phyloP scores from a whole-genome alignment of 75 land plant genomes.

The Pinus tabuliformis region DNA sequence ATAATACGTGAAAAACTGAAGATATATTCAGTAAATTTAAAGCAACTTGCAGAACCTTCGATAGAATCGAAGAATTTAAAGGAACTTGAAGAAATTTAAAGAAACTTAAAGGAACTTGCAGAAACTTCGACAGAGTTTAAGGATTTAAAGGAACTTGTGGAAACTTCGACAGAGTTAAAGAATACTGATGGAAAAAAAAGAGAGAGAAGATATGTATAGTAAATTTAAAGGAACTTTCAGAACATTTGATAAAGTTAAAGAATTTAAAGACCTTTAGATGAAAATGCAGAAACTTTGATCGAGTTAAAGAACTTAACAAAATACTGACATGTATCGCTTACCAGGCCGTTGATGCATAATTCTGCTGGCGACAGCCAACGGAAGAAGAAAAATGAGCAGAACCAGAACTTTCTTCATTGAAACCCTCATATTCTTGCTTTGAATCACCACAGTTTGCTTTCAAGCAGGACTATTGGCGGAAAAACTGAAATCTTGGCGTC shows the following conservation, averaged over 20 bases:
- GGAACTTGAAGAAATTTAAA: no score
- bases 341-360: not conserved
- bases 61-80: not conserved
- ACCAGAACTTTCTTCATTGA: not conserved
- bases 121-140: not conserved
- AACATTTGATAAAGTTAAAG: not conserved
- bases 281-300: not conserved
- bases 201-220: no score
- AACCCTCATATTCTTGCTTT: not conserved
- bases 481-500: not conserved
- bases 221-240: not conserved
- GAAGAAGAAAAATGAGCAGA: constrained; percentile 3
- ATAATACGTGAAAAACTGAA: no score
- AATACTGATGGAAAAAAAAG: not conserved
- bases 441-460: not conserved
- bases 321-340: not conserved
- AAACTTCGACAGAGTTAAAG: not conserved
- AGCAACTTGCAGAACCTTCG: not conserved
- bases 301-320: not conserved
- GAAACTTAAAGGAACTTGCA: not conserved
- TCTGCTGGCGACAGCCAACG: not conserved
- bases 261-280: not conserved
- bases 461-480: not conserved
- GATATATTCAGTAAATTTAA: not conserved
- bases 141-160: not conserved